phyloP scores from a whole-genome alignment of 2,329 filamentous ascomycete species.

The Trichoderma breve region DNA sequence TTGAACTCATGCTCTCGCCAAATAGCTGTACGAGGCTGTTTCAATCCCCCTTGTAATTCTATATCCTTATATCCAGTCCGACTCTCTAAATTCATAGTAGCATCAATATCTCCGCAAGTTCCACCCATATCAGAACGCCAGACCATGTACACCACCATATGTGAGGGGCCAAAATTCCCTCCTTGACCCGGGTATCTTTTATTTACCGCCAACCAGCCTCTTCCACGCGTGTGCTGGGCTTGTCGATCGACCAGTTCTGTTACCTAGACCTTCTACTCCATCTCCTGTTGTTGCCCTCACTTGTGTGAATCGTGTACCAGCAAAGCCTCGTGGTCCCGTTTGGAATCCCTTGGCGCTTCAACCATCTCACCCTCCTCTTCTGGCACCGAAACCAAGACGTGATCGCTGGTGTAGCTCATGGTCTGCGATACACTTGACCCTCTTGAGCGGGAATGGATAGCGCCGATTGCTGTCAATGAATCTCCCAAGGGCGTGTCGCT shows the following conservation, averaged over 20 bases:
- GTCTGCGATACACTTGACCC: slow-evolving; percentile 31
- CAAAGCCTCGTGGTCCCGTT: slow-evolving; percentile 19
- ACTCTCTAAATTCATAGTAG: not conserved
- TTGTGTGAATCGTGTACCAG: not conserved
- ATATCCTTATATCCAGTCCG: slow-evolving; percentile 1
- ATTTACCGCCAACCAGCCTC: not conserved
- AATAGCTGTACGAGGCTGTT: not conserved
- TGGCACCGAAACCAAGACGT: slow-evolving; percentile 39
- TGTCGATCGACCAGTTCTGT: not conserved
- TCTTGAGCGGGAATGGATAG: slow-evolving; percentile 25
- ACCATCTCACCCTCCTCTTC: slow-evolving; percentile 36
- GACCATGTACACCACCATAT: slow-evolving; percentile 5
- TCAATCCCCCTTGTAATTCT: not conserved
- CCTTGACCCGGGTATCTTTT: slow-evolving; percentile 16
- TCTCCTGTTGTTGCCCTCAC: not conserved
- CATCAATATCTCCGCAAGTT: not conserved
- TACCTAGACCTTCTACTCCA: not conserved
- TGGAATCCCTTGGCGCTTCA: not conserved
- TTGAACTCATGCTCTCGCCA: not conserved
- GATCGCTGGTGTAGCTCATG: slow-evolving; percentile 39
- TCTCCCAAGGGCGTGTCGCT: slow-evolving; percentile 7
- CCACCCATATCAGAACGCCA: slow-evolving; percentile 2
- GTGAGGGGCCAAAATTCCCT: not conserved
- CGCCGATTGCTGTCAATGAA: slow-evolving; percentile 9
- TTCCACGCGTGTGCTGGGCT: not conserved